Base-by-base conservation (phyloP, 352 stramenopile species). In the Phytophthora europaea region DNA sequence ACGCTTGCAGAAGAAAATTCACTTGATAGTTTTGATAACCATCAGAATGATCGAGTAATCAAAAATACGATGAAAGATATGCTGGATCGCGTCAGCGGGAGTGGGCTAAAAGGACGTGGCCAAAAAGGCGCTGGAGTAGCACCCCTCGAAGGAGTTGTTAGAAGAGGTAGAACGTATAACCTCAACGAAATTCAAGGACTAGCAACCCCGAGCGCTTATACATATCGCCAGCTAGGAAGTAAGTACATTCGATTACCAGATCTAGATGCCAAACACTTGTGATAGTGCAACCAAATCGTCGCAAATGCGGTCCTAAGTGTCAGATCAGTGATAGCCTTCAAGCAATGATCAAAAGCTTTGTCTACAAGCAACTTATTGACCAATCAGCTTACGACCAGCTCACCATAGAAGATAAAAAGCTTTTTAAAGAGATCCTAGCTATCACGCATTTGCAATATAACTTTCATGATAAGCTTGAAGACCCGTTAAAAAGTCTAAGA, bases 351-450 rank as follows among this genome's bases (percentile, higher is more conserved):
- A 31, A 31, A 31, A 6, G 2, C 48, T 26, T 43, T 64, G 20
- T 33, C 60, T 22, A 26, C 23, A 67, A 62, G 28, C 13, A 56
- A 8, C 26, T 50, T 51, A 62, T 70, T 10, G 51, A 56, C 26
- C 60, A 74, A 15, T 53, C 33, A 2, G 13, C 2, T 0, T 75
- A 75, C 15, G 65, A 73, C n/a, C 26, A 63, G 18, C 58, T 73
- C 18, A 36, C 23, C 20, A 60, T 58, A 10, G 56, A 68, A 22
- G 51, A 69, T 57, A 62, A 63, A 45, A 69, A 62, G 28, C 62
- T 65, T 3, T 65, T 65, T 16, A 65, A 55, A 16, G 58, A 65
- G 43, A 65, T 65, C 22, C 58, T 65, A 3, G 38, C 38, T 6
- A 65, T 65, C n/a, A 65, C 58, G 1, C 58, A 65, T 65, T 26